Evolutionary conservation across 805 yeast genomes (phyloP).

Genomic region (Debaryomyces hansenii): DNA sequence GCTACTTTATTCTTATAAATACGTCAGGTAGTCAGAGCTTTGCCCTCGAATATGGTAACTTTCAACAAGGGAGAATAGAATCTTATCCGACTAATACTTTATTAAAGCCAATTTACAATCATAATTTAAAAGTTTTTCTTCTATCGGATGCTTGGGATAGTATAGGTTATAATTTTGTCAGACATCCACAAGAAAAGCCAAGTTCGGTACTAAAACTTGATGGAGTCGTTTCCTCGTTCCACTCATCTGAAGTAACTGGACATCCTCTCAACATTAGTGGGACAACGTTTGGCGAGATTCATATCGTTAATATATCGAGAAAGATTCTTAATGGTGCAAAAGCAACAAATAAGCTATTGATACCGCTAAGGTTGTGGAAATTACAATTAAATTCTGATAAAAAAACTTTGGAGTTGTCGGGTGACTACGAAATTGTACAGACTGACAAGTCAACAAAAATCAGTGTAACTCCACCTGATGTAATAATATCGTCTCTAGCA

Average conservation of each 20-base stretch:
- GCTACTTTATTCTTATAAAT: constrained; percentile 26
- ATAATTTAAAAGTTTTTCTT: constrained; percentile 23
- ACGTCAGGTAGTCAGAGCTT: constrained; percentile 28
- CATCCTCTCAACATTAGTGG: constrained; percentile 40
- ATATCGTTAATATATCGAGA: constrained; percentile 37
- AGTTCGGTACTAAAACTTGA: constrained; percentile 31
- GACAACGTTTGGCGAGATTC: constrained; percentile 35
- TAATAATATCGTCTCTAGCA: constrained; percentile 47
- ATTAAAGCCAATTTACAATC: constrained; percentile 30
- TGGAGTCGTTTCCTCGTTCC: constrained; percentile 27
- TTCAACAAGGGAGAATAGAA: constrained; percentile 26
- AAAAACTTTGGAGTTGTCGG: constrained; percentile 18
- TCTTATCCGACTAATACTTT: constrained; percentile 23
- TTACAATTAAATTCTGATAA: constrained; percentile 10
- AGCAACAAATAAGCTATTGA: constrained; percentile 36
- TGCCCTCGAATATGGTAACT: constrained; percentile 25
- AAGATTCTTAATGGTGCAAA: constrained; percentile 35
- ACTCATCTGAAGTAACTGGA: constrained; percentile 29
- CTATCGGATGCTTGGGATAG: constrained; percentile 29
- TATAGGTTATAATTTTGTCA: constrained; percentile 25
- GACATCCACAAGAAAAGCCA: constrained; percentile 36
- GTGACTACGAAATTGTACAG: constrained; percentile 28
- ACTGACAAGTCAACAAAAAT: constrained; percentile 28
- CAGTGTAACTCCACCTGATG: constrained; percentile 48
- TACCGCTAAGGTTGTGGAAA: constrained; percentile 42